Base-by-base conservation (phyloP, 345 rosid genomes). In the Pistacia vera region DNA sequence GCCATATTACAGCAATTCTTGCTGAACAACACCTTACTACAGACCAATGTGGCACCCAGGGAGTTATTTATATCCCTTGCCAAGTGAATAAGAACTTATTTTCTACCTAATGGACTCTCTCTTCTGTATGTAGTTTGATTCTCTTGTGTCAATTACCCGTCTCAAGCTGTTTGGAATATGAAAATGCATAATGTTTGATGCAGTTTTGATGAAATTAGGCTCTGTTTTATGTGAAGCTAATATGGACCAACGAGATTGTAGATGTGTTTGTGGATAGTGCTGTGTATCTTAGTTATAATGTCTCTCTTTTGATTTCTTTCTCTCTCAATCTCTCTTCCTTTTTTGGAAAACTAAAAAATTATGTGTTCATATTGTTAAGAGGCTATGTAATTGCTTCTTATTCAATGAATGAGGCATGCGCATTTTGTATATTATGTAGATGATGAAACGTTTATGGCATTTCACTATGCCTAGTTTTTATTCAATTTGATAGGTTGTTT, bases 41-140 rank as follows among this genome's bases (percentile, higher is more conserved):
- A 68, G 83, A 89, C 80, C 99, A 96, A 78, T 90, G 70, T 0
- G 81, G 83, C 78, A 78, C 93, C 68, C 98, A 96, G 63, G 85
- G 99, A 79, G 93, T 96, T 72, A 97, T 96, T 73, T 93, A 83
- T 73, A 93, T 96, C 75, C 99, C 99, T 60, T 96, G 99, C 84
- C 99, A 96, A 97, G 99, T 93, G 80, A 66, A 63, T 49, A 51
- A 22, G 25, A 63, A 56, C 22, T 48, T 51, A 16, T 72, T 38
- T 57, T 81, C 33, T 75, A 30, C 46, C 58, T 54, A 48, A 17
- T 30, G 12, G 49, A 59, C 35, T 20, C 49, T 11, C 55, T 70
- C 52, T 44, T 75, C 5, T 18, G 33, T 71, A 4, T 35, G 41
- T 44, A 59, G 62, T 68, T 78, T 46, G 54, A n/a, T 25, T 57